phyloP scores from a whole-genome alignment of 768 basidiomycete species.

The Trametes meyenii region DNA sequence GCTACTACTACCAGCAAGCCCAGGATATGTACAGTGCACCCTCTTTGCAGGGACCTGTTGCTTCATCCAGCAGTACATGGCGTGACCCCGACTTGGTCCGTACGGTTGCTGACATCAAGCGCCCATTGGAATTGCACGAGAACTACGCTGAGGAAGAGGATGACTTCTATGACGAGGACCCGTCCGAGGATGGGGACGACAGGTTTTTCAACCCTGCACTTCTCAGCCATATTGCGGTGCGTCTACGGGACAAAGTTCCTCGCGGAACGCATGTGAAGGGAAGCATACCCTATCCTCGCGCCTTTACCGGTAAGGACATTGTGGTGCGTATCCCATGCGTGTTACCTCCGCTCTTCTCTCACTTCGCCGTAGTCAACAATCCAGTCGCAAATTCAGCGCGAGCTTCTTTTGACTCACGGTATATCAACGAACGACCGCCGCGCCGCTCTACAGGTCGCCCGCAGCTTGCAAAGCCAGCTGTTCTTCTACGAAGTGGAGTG shows the following conservation, averaged over 20 bases:
- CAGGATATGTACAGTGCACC: slow-evolving; percentile 38
- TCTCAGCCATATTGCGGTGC: slow-evolving; percentile 86
- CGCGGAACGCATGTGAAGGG: slow-evolving; percentile 89
- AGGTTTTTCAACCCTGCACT: slow-evolving; percentile 89
- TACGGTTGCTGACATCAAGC: slow-evolving; percentile 36
- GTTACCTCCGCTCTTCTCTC: slow-evolving; percentile 10
- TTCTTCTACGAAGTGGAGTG: slow-evolving; percentile 98
- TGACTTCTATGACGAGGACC: slow-evolving; percentile 56
- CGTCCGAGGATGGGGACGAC: slow-evolving; percentile 54
- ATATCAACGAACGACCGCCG: slow-evolving; percentile 78
- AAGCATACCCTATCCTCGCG: slow-evolving; percentile 85
- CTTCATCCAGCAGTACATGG: slow-evolving; percentile 27
- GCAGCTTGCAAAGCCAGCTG: slow-evolving; percentile 87
- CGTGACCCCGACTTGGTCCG: slow-evolving; percentile 33
- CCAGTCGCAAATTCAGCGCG: slow-evolving; percentile 83
- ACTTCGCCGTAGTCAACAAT: slow-evolving; percentile 68
- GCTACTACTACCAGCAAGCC: slow-evolving; percentile 20
- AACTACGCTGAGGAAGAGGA: slow-evolving; percentile 54
- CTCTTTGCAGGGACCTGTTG: slow-evolving; percentile 27
- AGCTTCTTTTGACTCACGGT: slow-evolving; percentile 75
- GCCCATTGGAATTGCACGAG: slow-evolving; percentile 47
- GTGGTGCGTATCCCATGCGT: slow-evolving; percentile 59
- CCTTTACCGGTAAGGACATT: slow-evolving; percentile 94
- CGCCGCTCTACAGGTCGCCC: slow-evolving; percentile 84
- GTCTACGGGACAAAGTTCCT: slow-evolving; percentile 88